Evolutionary conservation across 805 yeast genomes (phyloP), one percentile per base, ranked within the genome.

Genomic region (Sugiyamaella floridensis): DNA sequence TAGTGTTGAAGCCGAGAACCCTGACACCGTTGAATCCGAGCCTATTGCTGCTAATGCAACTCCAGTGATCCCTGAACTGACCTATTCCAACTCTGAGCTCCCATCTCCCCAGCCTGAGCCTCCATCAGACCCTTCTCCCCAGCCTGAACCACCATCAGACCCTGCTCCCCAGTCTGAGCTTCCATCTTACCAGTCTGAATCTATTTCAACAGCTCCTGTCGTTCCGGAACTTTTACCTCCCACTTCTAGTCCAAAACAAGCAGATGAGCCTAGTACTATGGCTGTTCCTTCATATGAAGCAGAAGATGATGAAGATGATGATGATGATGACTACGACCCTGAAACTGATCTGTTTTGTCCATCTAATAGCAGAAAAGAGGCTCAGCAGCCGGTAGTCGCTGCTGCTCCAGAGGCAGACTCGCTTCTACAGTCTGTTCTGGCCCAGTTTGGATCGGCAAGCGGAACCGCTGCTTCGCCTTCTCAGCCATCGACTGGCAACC

Each of bases 301-400:
- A n/a, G n/a, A n/a, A 3, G 26, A 22, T 6, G 32, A 37, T 2
- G 49, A 47, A 7, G 50, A 47, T 8, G 50, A 47, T 14, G 50
- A 47, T 3, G 54, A 56, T 9, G 62, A 60, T 41, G 63, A 59
- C 40, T 60, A 59, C 18, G 63, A 59, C 29, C 62, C 62, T 2
- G 63, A 59, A n/a, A 52, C 49, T 10, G 28, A 46, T 10, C 49
- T 43, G 15, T 55, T 40, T 19, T 45, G n/a, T 22, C 42, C 28
- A 12, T 47, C 44, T 12, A 9, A 15, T 18, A 43, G 37, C 11
- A 15, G 34, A 18, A 26, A 40, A 22, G 34, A 34, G 10, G 29
- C 44, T 26, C 19, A 44, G 16, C 16, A 43, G 10, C 11, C 40
- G 2, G 40, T 16, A 12, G 7, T 41, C 3, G 15, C 50, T 2